These are phyloP conservation scores for Neofusicoccum cordaticola DNA, from an alignment of 2,329 filamentous ascomycete genomes.

Conservation along the genomic window DNA sequence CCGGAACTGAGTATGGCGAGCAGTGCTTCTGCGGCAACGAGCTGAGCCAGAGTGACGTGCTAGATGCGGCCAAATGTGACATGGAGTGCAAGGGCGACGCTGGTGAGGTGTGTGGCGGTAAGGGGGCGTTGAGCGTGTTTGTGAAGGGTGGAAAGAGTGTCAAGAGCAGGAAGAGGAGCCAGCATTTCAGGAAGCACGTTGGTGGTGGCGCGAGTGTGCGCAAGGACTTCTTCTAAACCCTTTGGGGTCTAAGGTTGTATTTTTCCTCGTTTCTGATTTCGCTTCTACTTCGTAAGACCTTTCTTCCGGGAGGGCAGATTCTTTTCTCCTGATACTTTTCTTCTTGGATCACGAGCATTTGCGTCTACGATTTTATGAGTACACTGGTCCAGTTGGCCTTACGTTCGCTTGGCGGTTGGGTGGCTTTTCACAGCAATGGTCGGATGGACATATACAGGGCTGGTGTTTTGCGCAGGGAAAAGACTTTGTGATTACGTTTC, in stretches of 20 bases:
- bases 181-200: constrained; percentile 7
- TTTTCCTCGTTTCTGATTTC: neutral
- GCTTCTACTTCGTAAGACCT: neutral
- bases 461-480: neutral
- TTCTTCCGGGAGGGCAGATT: neutral
- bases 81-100: constrained; percentile 16
- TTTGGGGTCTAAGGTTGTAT: neutral
- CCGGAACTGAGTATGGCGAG: constrained; percentile 29
- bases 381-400: neutral
- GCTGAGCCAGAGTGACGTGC: constrained; percentile 16
- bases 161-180: neutral
- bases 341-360: neutral
- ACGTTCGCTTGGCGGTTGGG: neutral
- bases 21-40: constrained; percentile 23
- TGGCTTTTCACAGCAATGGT: neutral
- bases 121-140: constrained; percentile 6
- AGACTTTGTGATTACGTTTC: neutral
- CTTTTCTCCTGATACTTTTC: neutral
- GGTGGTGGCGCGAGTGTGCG: constrained; percentile 4
- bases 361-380: neutral
- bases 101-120: constrained; percentile 6
- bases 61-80: constrained; percentile 8
- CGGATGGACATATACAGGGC: neutral
- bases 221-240: neutral
- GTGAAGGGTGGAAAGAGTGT: constrained; percentile 5